These are phyloP conservation scores for Nepenthes gracilis DNA, from an alignment of 148 eudicot genomes.

Conservation along the genomic window DNA sequence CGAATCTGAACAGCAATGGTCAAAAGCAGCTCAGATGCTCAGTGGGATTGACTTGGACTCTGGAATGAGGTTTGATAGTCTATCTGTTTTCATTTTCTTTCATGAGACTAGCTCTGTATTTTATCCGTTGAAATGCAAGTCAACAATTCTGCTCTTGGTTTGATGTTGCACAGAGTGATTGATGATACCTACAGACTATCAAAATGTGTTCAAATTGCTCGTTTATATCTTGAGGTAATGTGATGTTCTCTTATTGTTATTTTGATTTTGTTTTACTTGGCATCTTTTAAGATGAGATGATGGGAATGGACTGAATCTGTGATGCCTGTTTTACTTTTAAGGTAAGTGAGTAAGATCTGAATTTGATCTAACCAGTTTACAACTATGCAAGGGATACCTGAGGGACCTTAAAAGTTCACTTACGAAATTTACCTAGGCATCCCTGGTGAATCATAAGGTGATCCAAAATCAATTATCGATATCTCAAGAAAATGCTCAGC, in stretches of 20 bases:
- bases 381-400: too few species aligned
- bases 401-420: too few species aligned
- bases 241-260: neutral
- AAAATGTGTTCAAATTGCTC: constrained; percentile 97
- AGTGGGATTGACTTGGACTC: constrained; percentile 98
- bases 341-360: too few species aligned
- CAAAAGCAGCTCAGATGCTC: constrained; percentile 97
- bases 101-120: neutral
- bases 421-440: too few species aligned
- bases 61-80: constrained; percentile 63
- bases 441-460: too few species aligned
- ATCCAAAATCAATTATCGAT: too few species aligned
- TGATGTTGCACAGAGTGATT: constrained; percentile 55
- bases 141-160: neutral
- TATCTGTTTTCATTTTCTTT: neutral
- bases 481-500: too few species aligned
- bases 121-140: neutral
- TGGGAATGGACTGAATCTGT: neutral
- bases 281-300: neutral
- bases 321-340: too few species aligned
- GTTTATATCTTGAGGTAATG: constrained; percentile 88
- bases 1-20: constrained; percentile 94
- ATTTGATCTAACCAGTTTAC: too few species aligned
- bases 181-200: constrained; percentile 85
- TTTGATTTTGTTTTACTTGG: neutral